A percentile compares a stretch with the other conserved stretches of the same genome.
Evolutionary conservation across 75 land plant genomes (phyloP).

Genomic region (Isoetes taiwanensis): DNA sequence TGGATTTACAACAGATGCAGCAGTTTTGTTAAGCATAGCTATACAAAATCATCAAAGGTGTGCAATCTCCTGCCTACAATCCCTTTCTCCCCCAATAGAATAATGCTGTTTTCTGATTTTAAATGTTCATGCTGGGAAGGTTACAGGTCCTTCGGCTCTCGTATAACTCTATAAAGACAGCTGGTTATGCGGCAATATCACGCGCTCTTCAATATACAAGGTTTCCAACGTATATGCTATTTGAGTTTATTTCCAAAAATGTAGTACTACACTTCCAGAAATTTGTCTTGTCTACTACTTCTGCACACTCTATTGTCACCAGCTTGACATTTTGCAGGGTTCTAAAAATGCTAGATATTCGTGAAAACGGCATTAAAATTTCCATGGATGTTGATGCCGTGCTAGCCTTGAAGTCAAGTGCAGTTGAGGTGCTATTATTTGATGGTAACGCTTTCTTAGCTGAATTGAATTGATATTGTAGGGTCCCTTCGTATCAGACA

Average conservation of each 20-base stretch:
- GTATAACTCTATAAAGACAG: conserved; percentile 17
- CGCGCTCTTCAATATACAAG: conserved; percentile 12
- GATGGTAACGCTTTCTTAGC: too few relatives aligned
- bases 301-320: background rate
- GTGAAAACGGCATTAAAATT: conserved; percentile 19
- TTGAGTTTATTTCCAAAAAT: conserved; percentile 1
- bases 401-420: conserved; percentile 15
- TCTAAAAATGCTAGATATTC: conserved; percentile 21
- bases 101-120: background rate
- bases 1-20: conserved; percentile 19
- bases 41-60: background rate
- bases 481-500: too few relatives aligned
- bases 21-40: conserved; percentile 13
- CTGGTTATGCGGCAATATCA: conserved; percentile 20
- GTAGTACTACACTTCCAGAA: background rate
- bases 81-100: too few relatives aligned
- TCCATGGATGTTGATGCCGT: conserved; percentile 12
- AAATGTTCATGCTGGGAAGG: background rate
- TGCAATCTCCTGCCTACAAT: too few relatives aligned
- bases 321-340: conserved; percentile 12
- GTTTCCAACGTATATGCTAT: conserved; percentile 2
- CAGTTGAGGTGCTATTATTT: conserved; percentile 14
- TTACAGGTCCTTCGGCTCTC: conserved; percentile 21
- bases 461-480: too few relatives aligned
- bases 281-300: background rate